Evolutionary conservation across 164 flowering plant genomes (phyloP), one percentile per base, ranked within the genome.

Genomic region (Aristolochia californica): DNA sequence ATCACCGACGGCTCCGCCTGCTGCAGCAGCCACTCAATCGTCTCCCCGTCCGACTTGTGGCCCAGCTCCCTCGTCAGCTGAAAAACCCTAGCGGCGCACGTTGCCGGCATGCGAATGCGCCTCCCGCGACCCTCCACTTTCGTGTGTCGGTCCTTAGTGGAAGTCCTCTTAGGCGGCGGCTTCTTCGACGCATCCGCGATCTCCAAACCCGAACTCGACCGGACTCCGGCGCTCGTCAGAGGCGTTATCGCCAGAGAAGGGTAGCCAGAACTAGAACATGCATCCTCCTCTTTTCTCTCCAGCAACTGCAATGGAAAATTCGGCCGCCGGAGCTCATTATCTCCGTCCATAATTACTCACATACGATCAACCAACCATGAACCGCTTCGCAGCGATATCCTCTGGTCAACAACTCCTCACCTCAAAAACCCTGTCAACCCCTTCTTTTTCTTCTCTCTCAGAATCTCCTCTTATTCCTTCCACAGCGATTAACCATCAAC

Each of bases 41-140:
- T 87, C 54, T 84, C 90, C 0, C 94, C 94, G 38, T 86, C 94
- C 18, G 89, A 78, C 59, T 82, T 82, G 61, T 86, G 94, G 40
- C 94, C 94, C 0, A 83, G 73, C 59, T 83, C 94, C 21, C 78
- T 27, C 2, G 93, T 85, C 16, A 85, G 67, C 67, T 85, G 88
- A 57, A 85, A 85, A 53, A 85, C 88, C 64, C 95, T 62, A n/a
- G 95, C 95, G 2, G 95, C 95, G 24, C 90, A 87, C 0, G 83
- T 57, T 5, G 88, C 91, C 5, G 95, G 95, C 95, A 87, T 84
- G 18, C 95, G 85, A 68, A 87, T 87, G 57, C 95, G 75, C 20
- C 95, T 86, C 44, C 95, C 89, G 1, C 95, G 73, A 5, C 95
- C 90, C 9, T 87, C 95, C 0, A 86, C 94, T 58, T 86, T 86